Evolutionary conservation across 495 filamentous ascomycete species (phyloP).

Genomic region (Hypoxylon perforatum): DNA sequence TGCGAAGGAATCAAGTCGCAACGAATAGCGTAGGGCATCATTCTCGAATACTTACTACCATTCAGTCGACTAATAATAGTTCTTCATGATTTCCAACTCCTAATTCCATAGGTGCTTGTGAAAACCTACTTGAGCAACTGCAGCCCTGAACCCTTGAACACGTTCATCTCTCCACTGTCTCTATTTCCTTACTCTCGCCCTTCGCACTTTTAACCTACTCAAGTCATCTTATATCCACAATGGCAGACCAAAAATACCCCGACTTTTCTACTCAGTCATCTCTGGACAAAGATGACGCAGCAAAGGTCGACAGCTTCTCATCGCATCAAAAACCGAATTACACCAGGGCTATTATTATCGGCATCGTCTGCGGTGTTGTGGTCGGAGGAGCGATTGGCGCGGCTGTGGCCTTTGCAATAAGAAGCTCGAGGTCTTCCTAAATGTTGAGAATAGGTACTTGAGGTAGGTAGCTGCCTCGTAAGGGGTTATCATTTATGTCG

Average conservation of each 20-base stretch:
- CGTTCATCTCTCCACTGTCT: background rate
- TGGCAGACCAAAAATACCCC: conserved; percentile 4
- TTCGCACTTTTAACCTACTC: background rate
- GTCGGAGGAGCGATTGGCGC: conserved; percentile 13
- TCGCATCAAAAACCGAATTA: conserved; percentile 3
- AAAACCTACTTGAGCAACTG: background rate
- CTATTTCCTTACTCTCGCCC: background rate
- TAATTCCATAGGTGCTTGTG: background rate
- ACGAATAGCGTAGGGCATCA: background rate
- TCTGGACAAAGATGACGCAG: background rate
- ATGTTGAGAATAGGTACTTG: background rate
- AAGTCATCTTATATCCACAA: background rate
- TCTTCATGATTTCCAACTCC: background rate
- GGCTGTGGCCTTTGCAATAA: conserved; percentile 7
- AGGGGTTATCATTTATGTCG: too few relatives aligned
- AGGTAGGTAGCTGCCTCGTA: too few relatives aligned
- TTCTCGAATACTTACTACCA: conserved; percentile 1
- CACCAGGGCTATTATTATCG: conserved; percentile 13
- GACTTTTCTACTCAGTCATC: background rate
- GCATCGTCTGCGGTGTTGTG: conserved; percentile 14
- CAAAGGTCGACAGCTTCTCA: background rate
- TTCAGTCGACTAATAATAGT: background rate
- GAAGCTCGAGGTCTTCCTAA: conserved; percentile 11
- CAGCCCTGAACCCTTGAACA: background rate
- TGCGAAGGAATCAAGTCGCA: conserved; percentile 2